Evolutionary conservation across 2,329 filamentous ascomycete genomes (phyloP).

Genomic region (Coniosporium tulheliwenetii): DNA sequence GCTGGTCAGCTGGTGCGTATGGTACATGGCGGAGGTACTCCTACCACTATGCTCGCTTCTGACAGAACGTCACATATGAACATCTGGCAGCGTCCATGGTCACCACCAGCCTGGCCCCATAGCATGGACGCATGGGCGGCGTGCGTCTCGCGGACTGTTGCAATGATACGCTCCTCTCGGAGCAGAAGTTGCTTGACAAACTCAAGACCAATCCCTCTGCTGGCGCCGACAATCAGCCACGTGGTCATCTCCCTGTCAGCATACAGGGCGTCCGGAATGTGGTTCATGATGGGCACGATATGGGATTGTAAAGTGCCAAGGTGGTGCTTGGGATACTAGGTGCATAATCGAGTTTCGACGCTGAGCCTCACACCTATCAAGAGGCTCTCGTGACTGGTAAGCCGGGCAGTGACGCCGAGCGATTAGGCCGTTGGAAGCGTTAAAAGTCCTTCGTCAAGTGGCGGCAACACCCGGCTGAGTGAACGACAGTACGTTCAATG

Average conservation of each 20-base stretch:
- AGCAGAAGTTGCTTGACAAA: constrained; percentile 34
- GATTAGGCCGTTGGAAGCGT: too few relatives aligned
- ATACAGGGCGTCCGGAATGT: constrained; percentile 25
- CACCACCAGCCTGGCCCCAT: constrained; percentile 24
- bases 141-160: constrained; percentile 30
- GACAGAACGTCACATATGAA: constrained; percentile 37
- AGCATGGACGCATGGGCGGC: constrained; percentile 22
- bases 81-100: constrained; percentile 30
- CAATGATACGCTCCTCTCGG: constrained; percentile 33
- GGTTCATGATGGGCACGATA: constrained; percentile 16
- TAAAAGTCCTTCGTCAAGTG: too few relatives aligned
- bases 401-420: too few relatives aligned
- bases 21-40: constrained; percentile 8
- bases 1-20: constrained; percentile 1
- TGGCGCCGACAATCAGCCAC: constrained; percentile 31
- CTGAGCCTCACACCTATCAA: too few relatives aligned
- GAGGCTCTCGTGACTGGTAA: too few relatives aligned
- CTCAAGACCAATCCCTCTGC: constrained; percentile 34
- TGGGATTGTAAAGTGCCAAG: too few relatives aligned
- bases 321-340: too few relatives aligned
- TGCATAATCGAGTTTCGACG: too few relatives aligned
- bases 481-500: too few relatives aligned
- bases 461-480: too few relatives aligned
- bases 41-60: constrained; percentile 34
- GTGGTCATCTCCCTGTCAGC: constrained; percentile 24